Evolutionary conservation across 2,329 filamentous ascomycete species (phyloP), one percentile per base, ranked within the genome.

Genomic region (Aspergillus ibericus): DNA sequence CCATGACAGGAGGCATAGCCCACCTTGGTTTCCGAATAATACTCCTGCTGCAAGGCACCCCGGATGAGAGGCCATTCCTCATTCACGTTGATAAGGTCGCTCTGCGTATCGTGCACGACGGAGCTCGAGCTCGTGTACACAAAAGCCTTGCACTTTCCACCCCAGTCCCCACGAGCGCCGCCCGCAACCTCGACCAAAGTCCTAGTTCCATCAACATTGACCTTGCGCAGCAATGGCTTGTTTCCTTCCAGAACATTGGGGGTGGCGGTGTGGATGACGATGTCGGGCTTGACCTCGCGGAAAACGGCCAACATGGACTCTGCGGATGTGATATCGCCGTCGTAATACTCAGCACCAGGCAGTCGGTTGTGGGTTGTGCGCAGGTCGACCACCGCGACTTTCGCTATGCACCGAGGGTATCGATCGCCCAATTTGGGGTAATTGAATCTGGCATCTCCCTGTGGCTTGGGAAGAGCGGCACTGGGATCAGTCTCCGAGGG

Each of bases 61-160:
- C 86, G 82, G 53, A 95, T 87, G 51, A 89, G 83, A 27, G 91
- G 91, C 83, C 89, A 92, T 48, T 84, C 81, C 81, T 98, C 93
- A 75, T 93, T 89, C 64, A 91, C 92, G 73, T 96, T 93, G 73
- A 87, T 83, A 72, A 96, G 83, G 73, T 96, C 90, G 60, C 80
- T 85, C 61, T 83, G 80, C 66, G 93, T 93, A 77, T 98, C 92
- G 71, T 90, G 89, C 63, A 96, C 82, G 61, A 96, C 89, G 60
- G 92, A 96, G 54, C 91, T 90, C 55, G 90, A 95, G 75, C 90
- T 95, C 16, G 93, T 98, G 77, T 93, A 96, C 48, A 98, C 91
- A 63, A 98, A 86, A 0, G 85, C 90, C 77, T 88, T 91, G 69
- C 78, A 79, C 56, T 75, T 74, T 54, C 77, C 75, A 57, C 93